Conservation (phyloP, 1,284 basidiomycete species). For the Termitomyces sp. region DNA sequence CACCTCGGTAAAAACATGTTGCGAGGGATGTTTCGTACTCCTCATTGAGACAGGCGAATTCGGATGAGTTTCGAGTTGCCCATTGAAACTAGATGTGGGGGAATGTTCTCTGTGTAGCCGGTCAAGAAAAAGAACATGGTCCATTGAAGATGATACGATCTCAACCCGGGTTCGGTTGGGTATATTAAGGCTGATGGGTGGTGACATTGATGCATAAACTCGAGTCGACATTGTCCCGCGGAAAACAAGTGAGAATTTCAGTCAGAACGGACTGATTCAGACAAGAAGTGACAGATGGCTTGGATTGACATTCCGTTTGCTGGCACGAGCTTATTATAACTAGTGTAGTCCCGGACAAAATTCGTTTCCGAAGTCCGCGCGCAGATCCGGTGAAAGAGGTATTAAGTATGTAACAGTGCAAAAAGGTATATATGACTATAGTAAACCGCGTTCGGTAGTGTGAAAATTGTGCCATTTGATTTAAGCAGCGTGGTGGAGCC, state of each 20-base stretch:
- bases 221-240: background rate
- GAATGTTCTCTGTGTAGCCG: background rate
- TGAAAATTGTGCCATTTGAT: background rate
- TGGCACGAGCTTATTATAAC: background rate
- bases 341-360: background rate
- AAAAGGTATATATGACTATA: background rate
- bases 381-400: background rate
- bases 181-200: background rate
- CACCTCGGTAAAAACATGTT: background rate
- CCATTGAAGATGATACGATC: background rate
- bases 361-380: background rate
- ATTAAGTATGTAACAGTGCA: background rate
- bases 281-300: background rate
- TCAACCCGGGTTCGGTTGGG: background rate
- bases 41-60: background rate
- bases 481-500: slow-evolving; percentile 18
- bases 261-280: background rate
- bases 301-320: background rate
- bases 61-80: background rate
- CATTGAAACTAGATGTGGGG: background rate
- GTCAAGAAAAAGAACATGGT: background rate
- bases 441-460: background rate
- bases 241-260: background rate
- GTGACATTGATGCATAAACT: background rate
- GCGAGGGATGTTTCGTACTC: background rate